These are phyloP conservation scores for Apiospora phragmitis DNA, from an alignment of 2,329 filamentous ascomycete species.

Conservation along the genomic window DNA sequence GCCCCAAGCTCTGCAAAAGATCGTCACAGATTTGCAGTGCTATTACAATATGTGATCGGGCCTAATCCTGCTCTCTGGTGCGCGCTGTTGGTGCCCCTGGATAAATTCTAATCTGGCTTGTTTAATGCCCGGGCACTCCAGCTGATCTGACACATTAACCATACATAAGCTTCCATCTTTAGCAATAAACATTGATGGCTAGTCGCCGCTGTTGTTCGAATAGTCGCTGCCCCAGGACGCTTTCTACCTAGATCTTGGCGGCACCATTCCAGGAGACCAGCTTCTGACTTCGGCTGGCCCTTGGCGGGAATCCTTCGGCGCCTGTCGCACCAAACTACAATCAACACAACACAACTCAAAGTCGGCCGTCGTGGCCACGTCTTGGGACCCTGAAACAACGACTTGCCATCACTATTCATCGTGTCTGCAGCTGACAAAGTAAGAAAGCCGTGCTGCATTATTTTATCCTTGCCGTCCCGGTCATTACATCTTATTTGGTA, in stretches of 20 bases:
- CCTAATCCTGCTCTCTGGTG: neutral
- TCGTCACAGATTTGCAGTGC: conserved; percentile 1
- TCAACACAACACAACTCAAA: conserved; percentile 1
- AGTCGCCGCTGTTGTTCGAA: neutral
- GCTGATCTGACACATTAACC: neutral
- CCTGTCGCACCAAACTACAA: neutral
- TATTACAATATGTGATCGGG: conserved; percentile 5
- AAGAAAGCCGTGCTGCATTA: neutral
- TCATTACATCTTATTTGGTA: neutral
- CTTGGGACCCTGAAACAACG: neutral
- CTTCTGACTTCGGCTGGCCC: neutral
- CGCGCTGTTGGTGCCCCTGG: neutral
- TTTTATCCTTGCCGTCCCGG: neutral
- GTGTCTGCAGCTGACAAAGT: neutral
- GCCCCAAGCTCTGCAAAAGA: conserved; percentile 3
- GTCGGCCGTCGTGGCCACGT: neutral
- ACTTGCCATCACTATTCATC: neutral
- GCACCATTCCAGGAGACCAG: neutral
- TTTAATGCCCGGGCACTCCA: neutral
- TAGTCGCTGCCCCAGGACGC: neutral
- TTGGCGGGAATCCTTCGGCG: neutral
- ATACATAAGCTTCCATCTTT: neutral
- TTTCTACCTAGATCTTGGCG: conserved; percentile 1
- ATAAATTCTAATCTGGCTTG: conserved; percentile 7
- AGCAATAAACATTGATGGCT: neutral